Evolutionary conservation across 345 rosid species (phyloP), one percentile per base, ranked within the genome.

Genomic region (Aquilaria malaccensis): DNA sequence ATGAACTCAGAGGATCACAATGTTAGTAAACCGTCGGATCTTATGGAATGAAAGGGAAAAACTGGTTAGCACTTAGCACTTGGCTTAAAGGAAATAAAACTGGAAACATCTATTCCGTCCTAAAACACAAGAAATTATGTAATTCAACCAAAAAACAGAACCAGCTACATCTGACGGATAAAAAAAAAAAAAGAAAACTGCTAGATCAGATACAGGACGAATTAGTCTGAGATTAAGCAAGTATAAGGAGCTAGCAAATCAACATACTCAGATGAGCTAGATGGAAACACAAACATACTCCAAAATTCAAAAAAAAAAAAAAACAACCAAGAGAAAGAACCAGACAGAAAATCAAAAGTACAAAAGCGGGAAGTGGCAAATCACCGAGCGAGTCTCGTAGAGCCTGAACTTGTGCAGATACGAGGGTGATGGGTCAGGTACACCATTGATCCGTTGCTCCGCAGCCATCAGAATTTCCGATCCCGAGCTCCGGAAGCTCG

Each of bases 301-400:
- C 43, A 41, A 52, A 63, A 50, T 54, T 45, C 51, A 45, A 45
- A 13, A 6, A 50, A 46, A 11, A n/a, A 43, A 33, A 14, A 46
- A 22, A 22, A 22, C 22, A 22, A 22, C 22, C 22, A 22, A 22
- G 22, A 22, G 22, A 22, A 22, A 22, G 22, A 22, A 22, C 22
- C 22, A 22, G 22, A n/a, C 11, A 13, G 22, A 15, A 52, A 51
- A 49, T 41, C 14, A 13, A 9, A 4, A 51, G 59, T 41, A 43
- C 55, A 67, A 47, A 32, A 53, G 11, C 7, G 50, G 48, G 15
- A 59, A 32, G 41, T 4, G 31, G 9, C 41, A 52, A 64, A 64
- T 33, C 65, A 94, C 99, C 92, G 97, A 87, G 60, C 75, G 84
- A 47, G 99, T 94, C 77, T 94, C 92, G 56, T 84, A 90, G 32